Evolutionary conservation across 106 monocot genomes (phyloP).

Genomic region (Phalaenopsis aphrodite): DNA sequence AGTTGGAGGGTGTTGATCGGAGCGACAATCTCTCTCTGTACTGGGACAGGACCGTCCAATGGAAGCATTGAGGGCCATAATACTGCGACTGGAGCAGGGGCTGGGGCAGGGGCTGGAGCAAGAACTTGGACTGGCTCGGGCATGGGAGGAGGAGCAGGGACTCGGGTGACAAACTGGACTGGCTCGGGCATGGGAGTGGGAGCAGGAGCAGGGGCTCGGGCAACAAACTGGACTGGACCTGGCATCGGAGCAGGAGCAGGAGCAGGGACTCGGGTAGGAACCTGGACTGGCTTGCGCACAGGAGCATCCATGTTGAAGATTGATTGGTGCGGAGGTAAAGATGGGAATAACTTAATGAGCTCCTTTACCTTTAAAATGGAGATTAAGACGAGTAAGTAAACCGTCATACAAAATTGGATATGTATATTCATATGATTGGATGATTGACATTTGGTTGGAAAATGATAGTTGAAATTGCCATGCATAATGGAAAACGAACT

Average conservation of each 20-base stretch:
- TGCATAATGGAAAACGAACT: background rate
- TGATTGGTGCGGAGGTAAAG: background rate
- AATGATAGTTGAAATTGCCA: too few species aligned
- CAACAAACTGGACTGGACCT: too few species aligned
- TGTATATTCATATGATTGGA: background rate
- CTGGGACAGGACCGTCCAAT: background rate
- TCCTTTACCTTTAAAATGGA: slow-evolving; percentile 4
- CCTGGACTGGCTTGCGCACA: background rate
- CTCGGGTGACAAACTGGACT: too few species aligned
- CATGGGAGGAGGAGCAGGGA: too few species aligned
- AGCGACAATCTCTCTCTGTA: background rate
- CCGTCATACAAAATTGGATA: background rate
- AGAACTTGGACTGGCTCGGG: background rate
- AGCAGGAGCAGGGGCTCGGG: background rate
- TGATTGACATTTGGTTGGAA: background rate
- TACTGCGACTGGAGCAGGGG: background rate
- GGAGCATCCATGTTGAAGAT: background rate
- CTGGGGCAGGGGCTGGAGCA: background rate
- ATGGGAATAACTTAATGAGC: background rate
- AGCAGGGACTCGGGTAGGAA: background rate
- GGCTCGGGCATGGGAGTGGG: too few species aligned
- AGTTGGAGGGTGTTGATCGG: background rate
- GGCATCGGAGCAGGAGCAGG: background rate
- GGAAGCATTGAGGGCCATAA: background rate
- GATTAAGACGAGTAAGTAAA: background rate